Evolutionary conservation across 768 basidiomycete genomes (phyloP).

Genomic region (Podaxis pistillaris): DNA sequence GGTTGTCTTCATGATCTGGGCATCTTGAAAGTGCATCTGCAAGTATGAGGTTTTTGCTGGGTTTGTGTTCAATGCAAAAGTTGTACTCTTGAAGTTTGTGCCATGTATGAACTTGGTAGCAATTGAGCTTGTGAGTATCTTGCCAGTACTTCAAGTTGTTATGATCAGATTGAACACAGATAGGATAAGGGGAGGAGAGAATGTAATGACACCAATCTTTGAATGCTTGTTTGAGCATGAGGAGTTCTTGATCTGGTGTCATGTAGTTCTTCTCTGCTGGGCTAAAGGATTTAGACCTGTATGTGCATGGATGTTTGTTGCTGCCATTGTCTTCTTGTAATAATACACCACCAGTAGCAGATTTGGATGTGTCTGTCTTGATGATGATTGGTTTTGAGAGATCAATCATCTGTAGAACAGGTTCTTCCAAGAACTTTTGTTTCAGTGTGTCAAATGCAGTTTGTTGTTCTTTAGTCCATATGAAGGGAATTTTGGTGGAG

Average conservation of each 20-base stretch:
- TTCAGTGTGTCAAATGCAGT: no score
- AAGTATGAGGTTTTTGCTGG: constrained; percentile 18
- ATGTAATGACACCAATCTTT: constrained; percentile 17
- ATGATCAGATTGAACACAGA: not conserved
- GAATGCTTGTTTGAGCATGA: not conserved
- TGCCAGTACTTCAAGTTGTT: constrained; percentile 8
- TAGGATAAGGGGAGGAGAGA: not conserved
- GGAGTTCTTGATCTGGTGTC: not conserved
- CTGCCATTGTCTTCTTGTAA: not conserved
- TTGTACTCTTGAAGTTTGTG: constrained; percentile 29
- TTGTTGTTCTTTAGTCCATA: no score
- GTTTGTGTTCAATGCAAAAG: constrained; percentile 29
- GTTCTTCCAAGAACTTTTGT: no score
- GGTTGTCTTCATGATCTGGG: constrained; percentile 16
- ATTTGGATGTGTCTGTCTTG: no score
- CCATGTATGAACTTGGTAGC: constrained; percentile 21
- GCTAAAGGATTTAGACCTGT: constrained; percentile 7
- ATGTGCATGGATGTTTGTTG: not conserved
- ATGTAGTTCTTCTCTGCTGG: not conserved
- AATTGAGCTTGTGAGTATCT: constrained; percentile 25
- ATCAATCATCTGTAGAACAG: no score
- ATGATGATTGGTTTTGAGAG: no score
- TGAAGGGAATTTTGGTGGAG: no score
- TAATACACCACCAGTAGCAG: constrained; percentile 6
- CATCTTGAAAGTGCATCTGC: constrained; percentile 18